phyloP scores from a whole-genome alignment of 1,284 basidiomycete species.

The Pseudozyma hubeiensis region DNA sequence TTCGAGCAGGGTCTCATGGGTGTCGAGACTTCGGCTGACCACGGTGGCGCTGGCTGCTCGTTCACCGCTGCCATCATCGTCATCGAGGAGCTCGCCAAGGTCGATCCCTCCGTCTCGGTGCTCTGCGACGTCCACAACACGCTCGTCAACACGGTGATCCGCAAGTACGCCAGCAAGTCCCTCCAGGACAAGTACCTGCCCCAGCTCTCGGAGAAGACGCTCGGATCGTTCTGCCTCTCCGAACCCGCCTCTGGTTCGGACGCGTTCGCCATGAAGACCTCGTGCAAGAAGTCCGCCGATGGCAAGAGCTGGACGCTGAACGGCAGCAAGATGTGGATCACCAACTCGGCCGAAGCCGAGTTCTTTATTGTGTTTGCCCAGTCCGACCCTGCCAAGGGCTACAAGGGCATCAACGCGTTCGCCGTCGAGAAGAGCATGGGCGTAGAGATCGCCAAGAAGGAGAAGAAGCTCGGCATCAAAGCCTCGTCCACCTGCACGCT shows the following conservation, averaged over 20 bases:
- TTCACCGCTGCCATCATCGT: conserved; percentile 96
- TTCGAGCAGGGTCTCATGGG: conserved; percentile 99
- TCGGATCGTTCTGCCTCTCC: conserved; percentile 95
- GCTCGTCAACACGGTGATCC: conserved; percentile 86
- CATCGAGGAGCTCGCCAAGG: conserved; percentile 95
- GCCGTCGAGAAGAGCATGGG: conserved; percentile 96
- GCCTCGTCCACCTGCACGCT: conserved; percentile 97
- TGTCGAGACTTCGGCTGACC: conserved; percentile 87
- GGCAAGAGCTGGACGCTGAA: conserved; percentile 80
- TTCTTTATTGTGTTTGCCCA: conserved; percentile 90
- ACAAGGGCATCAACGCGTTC: conserved; percentile 99
- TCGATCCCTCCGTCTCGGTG: conserved; percentile 96
- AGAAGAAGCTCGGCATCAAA: conserved; percentile 95
- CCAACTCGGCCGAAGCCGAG: conserved; percentile 95
- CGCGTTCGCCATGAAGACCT: conserved; percentile 95
- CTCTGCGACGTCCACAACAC: conserved; percentile 95
- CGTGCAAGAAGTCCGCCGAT: conserved; percentile 83
- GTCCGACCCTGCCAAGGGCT: conserved; percentile 92
- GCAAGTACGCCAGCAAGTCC: conserved; percentile 84
- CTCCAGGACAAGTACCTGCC: conserved; percentile 92
- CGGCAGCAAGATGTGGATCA: conserved; percentile 99
- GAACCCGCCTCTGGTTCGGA: conserved; percentile 94
- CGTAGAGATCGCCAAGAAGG: conserved; percentile 96
- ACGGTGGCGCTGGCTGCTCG: conserved; percentile 87
- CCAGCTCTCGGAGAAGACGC: conserved; percentile 80